Base-by-base conservation (phyloP, 169 alveolate genomes). In the Cryptosporidium muris region DNA sequence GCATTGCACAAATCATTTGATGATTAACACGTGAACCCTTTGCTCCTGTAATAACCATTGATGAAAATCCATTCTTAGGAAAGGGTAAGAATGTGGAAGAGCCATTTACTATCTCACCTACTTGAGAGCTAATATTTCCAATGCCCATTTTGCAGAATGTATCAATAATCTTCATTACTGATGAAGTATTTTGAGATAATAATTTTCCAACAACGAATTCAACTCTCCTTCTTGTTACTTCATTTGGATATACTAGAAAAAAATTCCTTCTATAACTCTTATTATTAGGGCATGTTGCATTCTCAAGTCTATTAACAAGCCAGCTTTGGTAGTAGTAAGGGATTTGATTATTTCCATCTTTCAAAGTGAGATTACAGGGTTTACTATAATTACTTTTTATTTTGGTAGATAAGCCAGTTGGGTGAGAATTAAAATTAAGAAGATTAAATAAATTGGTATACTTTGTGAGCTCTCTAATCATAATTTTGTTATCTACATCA, bases 1-100 rank as follows among this genome's bases (percentile, higher is more conserved):
- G 88, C 82, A 96, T 81, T 62, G 97, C 95, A 67, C 98, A 93
- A 11, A 96, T 96, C 96, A 96, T 95, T 12, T 98, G 91, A 82
- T 95, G 95, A 80, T 96, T 97, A 47, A 96, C 98, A 66, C 92
- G 94, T 63, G 97, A 93, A 47, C 99, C 99, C 88, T 97, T 96
- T 4, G 98, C 98, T 11, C 99, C 99, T 3, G 99, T 95, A 65
- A 94, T 90, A 53, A 97, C 98, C 99, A 98, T 98, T 60, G 97
- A 91, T 42, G 99, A 94, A 82, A 98, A 97, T 12, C 97, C 95
- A 82, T 98, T 98, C 51, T 91, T 89, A n/a, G 99, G 99, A 91
- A 98, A 97, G 48, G 91, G 91, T 37, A 91, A 81, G 64, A 90
- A 64, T 3, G 85, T 58, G 11, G 85, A 51, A 3, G 85, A 74